Base-by-base conservation (phyloP, 305 asterid species). In the Fraxinus platypoda region DNA sequence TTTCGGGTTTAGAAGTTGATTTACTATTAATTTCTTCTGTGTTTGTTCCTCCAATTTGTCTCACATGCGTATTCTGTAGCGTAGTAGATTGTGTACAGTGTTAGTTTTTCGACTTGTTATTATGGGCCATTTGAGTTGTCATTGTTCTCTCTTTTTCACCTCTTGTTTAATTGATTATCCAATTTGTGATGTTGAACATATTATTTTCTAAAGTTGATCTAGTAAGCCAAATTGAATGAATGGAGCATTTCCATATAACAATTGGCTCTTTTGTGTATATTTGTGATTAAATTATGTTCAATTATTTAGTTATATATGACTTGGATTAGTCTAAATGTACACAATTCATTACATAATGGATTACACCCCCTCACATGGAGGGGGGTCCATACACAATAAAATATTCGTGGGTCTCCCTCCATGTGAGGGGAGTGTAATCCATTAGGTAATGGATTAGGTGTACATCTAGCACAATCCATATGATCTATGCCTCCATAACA, bases 1-100 rank as follows among this genome's bases (percentile, higher is more conserved):
- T 12, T 93, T 96, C 15, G 98, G 99, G 76, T 96, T 96, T 87
- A 88, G 98, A 84, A 93, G 95, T 80, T 96, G 88, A 94, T 78
- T 82, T 34, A 57, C 62, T 78, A 21, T 33, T 80, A 74, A 62
- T 77, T 76, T 17, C 26, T 71, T 54, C 1, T 38, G 62, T 52
- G 23, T 52, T 52, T 21, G 83, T 75, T 31, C 59, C 25, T 81
- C 82, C 41, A 41, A 80, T 84, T 80, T 78, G 74, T 73, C 74
- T 43, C 78, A 75, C 80, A 76, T 46, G 19, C 37, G 34, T 86
- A 62, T 88, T 78, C 86, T 88, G 86, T 90, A 88, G 87, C 74
- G 78, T 90, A 89, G 92, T 78, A 70, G 88, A 66, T 91, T 86
- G 89, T 90, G 95, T 90, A 90, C 90, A 91, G 91, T 83, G 89